Base-by-base conservation (phyloP, 2,329 filamentous ascomycete genomes). In the Lanzia echinophila region DNA sequence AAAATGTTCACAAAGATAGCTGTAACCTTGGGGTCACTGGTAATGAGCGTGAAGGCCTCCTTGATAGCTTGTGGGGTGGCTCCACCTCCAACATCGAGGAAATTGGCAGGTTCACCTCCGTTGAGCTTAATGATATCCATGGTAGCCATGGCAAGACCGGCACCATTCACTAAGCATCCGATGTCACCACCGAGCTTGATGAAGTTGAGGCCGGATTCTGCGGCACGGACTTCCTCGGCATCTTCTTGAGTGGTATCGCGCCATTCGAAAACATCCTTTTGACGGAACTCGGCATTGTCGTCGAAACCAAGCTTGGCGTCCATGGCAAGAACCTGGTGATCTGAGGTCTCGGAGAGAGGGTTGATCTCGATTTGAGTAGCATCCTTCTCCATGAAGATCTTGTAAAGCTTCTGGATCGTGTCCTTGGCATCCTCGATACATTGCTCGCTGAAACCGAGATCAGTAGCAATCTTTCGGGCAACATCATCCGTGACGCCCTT, bases 41-140 rank as follows among this genome's bases (percentile, higher is more conserved):
- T 99, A 78, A 99, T 99, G 68, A 99, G 88, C 73, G 96, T 91
- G 70, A 99, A 99, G 63, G 94, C 94, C 75, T 94, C 87, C 79
- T 90, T 89, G 76, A 99, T 99, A 67, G 94, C 94, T 63, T 91
- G 87, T 33, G 94, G 91, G 57, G 94, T 99, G 64, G 94, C 94
- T 79, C 94, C 94, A 72, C 94, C 94, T 69, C 94, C 94, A 65
- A 99, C 94, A 72, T 99, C 94, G 65, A 99, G 81, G 85, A 99
- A 99, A 84, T 99, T 99, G 66, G 94, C 94, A 59, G 94, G 94
- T 69, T 83, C 79, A 61, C 94, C 94, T 65, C 94, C 94, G 77
- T 97, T 99, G 60, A 99, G 83, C 84, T 99, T 97, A 83, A 99
- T 99, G 74, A 99, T 97, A 75, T 99, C 94, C 94, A 99, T 99